Percentiles rank a stretch among this genome's conserved stretches.
Evolutionary conservation across 2,329 filamentous ascomycete species (phyloP).

Genomic region (Cryoendolithus antarcticus): DNA sequence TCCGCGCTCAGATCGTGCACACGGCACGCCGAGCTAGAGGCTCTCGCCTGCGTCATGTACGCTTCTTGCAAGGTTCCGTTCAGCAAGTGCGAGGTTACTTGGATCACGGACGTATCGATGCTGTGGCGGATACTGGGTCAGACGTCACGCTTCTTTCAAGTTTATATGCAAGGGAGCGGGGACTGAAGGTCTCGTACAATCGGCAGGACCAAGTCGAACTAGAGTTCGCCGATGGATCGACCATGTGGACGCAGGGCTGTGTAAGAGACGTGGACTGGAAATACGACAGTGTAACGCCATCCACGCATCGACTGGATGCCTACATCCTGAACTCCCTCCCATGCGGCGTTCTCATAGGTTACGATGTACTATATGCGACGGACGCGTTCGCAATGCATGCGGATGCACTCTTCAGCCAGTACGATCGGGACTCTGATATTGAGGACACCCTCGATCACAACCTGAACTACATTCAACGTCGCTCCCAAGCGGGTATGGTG

Average conservation of each 20-base stretch:
- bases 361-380: too few species aligned
- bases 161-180: neutral
- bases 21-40: neutral
- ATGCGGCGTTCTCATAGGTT: too few species aligned
- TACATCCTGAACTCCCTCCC: too few species aligned
- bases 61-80: neutral
- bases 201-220: neutral
- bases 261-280: neutral
- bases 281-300: neutral
- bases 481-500: too few species aligned
- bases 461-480: too few species aligned
- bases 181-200: neutral
- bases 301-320: too few species aligned
- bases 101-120: neutral
- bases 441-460: too few species aligned
- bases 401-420: too few species aligned
- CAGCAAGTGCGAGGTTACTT: slow-evolving; percentile 1
- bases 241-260: neutral
- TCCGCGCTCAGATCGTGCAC: neutral
- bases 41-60: neutral
- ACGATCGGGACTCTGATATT: too few species aligned
- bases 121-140: slow-evolving; percentile 1
- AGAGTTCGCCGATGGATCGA: neutral
- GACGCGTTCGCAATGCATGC: too few species aligned
- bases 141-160: slow-evolving; percentile 2